Percentiles rank a stretch among this genome's conserved stretches.
phyloP scores from a whole-genome alignment of 108 stramenopile species.

The Cyclostephanos invisitatus region DNA sequence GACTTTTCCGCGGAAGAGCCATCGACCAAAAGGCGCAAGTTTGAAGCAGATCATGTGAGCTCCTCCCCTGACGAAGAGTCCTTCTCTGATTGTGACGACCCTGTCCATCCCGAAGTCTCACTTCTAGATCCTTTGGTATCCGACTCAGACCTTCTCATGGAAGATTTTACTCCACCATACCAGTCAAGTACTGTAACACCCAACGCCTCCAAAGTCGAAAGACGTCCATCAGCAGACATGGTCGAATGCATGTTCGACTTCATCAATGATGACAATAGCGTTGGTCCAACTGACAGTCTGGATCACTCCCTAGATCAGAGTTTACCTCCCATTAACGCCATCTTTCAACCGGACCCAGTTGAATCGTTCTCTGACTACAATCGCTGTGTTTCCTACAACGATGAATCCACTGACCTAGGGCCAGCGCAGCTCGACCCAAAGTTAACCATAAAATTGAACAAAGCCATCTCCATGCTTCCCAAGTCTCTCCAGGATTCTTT shows the following conservation, averaged over 20 bases:
- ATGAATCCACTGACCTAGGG: slow-evolving; percentile 4
- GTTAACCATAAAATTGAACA: slow-evolving; percentile 52
- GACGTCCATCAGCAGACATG: slow-evolving; percentile 33
- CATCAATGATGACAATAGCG: slow-evolving; percentile 30
- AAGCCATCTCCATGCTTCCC: slow-evolving; percentile 57
- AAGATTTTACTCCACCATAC: slow-evolving; percentile 29
- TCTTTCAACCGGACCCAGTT: slow-evolving; percentile 29
- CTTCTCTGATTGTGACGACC: slow-evolving; percentile 21
- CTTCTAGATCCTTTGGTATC: slow-evolving; percentile 48
- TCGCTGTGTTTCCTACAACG: slow-evolving; percentile 22
- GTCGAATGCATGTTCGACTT: slow-evolving; percentile 46
- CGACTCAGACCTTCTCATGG: slow-evolving; percentile 49
- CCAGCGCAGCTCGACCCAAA: slow-evolving; percentile 28
- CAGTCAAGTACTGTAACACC: slow-evolving; percentile 7
- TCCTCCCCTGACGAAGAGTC: slow-evolving; percentile 25
- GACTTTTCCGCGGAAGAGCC: slow-evolving; percentile 18
- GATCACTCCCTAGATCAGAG: slow-evolving; percentile 10
- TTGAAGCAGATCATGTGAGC: slow-evolving; percentile 21
- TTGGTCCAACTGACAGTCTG: slow-evolving; percentile 34
- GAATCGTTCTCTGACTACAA: slow-evolving; percentile 16
- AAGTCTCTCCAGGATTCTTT: slow-evolving; percentile 59
- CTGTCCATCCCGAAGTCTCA: slow-evolving; percentile 15
- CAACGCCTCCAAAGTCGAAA: slow-evolving; percentile 1
- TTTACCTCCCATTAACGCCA: slow-evolving; percentile 20
- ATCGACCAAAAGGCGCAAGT: slow-evolving; percentile 44